phyloP scores from a whole-genome alignment of 1,139 yeast genomes.

The Petasospora fabianii region DNA sequence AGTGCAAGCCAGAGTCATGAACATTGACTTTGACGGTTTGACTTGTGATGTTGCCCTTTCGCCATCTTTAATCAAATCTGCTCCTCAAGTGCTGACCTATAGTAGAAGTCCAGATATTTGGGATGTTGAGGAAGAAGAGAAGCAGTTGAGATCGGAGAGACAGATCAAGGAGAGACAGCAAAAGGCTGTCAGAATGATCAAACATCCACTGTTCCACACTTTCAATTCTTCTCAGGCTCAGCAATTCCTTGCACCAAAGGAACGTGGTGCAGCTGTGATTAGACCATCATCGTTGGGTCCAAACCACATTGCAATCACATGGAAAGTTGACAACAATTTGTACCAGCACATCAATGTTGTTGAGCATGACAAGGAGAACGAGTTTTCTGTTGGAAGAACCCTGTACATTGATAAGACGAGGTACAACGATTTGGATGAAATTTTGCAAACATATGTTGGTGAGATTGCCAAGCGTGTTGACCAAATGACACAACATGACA shows the following conservation, averaged over 20 bases:
- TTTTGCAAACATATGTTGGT: conserved; percentile 83
- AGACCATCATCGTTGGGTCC: conserved; percentile 92
- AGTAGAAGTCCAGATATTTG: conserved; percentile 65
- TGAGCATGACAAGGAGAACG: conserved; percentile 65
- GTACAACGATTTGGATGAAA: conserved; percentile 88
- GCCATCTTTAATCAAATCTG: conserved; percentile 61
- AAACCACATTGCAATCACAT: conserved; percentile 86
- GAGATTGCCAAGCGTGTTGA: conserved; percentile 81
- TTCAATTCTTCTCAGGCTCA: conserved; percentile 89
- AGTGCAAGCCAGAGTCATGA: conserved; percentile 73
- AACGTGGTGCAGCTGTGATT: conserved; percentile 89
- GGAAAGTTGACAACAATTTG: conserved; percentile 90
- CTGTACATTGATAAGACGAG: conserved; percentile 63
- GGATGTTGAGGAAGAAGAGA: conserved; percentile 72
- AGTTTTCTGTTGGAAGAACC: conserved; percentile 58
- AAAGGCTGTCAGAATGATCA: conserved; percentile 70
- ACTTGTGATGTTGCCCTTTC: conserved; percentile 70
- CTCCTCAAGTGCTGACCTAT: conserved; percentile 44
- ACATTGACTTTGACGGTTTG: conserved; percentile 67
- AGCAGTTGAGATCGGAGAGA: conserved; percentile 37
- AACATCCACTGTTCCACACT: conserved; percentile 87
- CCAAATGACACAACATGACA: conserved; percentile 82
- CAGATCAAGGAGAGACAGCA: conserved; percentile 46
- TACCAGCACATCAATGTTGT: conserved; percentile 89
- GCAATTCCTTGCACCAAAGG: conserved; percentile 82